phyloP scores from a whole-genome alignment of 768 basidiomycete genomes.

The Tulasnella sp. region DNA sequence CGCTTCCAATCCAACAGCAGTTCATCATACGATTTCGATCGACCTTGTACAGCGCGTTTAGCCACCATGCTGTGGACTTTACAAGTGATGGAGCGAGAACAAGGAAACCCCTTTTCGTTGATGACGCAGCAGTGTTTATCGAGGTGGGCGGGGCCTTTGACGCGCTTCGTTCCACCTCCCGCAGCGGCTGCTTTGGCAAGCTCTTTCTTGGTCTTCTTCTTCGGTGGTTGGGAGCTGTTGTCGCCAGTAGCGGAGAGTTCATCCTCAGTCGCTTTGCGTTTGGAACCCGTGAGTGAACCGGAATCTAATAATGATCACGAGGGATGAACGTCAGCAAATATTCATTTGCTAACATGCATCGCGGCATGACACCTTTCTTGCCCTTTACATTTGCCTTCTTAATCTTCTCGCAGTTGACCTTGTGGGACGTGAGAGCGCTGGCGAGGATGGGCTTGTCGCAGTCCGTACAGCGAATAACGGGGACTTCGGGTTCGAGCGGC shows the following conservation, averaged over 20 bases:
- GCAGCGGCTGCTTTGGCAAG: constrained; percentile 38
- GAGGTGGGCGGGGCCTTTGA: constrained; percentile 62
- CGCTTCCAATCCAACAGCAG: constrained; percentile 88
- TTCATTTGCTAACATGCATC: constrained; percentile 31
- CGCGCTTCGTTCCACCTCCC: constrained; percentile 54
- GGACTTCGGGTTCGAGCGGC: constrained; percentile 60
- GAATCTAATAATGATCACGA: constrained; percentile 32
- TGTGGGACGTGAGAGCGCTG: constrained; percentile 65
- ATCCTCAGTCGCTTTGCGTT: constrained; percentile 64
- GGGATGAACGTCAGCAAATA: not conserved
- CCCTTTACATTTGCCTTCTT: constrained; percentile 37
- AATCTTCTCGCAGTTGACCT: constrained; percentile 52
- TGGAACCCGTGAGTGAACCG: constrained; percentile 40
- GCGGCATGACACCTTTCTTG: constrained; percentile 33
- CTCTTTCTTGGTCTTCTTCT: constrained; percentile 49
- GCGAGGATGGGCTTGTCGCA: constrained; percentile 74
- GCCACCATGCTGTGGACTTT: constrained; percentile 97
- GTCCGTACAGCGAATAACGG: constrained; percentile 61
- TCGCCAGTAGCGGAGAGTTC: constrained; percentile 47
- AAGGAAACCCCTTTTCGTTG: constrained; percentile 87
- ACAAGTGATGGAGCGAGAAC: constrained; percentile 91
- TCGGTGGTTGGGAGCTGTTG: constrained; percentile 33
- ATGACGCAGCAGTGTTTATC: constrained; percentile 95
- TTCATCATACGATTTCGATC: constrained; percentile 73
- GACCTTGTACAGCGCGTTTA: constrained; percentile 83